Percentiles rank a stretch among this genome's conserved stretches.
These are phyloP conservation scores for Penicillium paradoxum DNA, from an alignment of 495 filamentous ascomycete species.

Conservation along the genomic window DNA sequence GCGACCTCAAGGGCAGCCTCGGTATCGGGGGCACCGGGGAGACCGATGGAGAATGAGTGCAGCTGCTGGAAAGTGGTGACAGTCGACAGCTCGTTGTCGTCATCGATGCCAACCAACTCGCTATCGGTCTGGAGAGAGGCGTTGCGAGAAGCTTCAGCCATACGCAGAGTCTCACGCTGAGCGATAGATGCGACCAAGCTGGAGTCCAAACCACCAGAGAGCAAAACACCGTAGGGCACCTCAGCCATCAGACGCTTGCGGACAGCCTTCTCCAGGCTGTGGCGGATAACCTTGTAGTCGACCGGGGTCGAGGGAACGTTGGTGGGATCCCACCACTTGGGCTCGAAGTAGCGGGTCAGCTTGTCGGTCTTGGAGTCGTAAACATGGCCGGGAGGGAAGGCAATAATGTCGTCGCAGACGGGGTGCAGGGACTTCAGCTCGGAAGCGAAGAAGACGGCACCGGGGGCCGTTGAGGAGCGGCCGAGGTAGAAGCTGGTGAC, in stretches of 20 bases:
- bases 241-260: conserved; percentile 98
- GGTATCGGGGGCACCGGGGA: conserved; percentile 85
- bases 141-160: conserved; percentile 53
- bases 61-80: conserved; percentile 88
- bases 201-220: conserved; percentile 94
- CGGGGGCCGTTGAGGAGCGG: conserved; percentile 74
- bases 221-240: conserved; percentile 92
- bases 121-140: conserved; percentile 23
- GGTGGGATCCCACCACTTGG: conserved; percentile 83
- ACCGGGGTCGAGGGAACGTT: conserved; percentile 72
- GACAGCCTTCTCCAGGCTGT: conserved; percentile 82
- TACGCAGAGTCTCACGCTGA: conserved; percentile 78
- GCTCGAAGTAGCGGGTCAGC: conserved; percentile 81
- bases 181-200: conserved; percentile 93
- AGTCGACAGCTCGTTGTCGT: conserved; percentile 81
- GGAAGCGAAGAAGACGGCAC: conserved; percentile 88
- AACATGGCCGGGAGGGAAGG: conserved; percentile 91
- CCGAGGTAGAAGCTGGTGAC: conserved; percentile 97
- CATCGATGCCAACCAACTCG: conserved; percentile 88
- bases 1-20: conserved; percentile 85
- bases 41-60: conserved; percentile 96
- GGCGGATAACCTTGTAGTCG: conserved; percentile 74
- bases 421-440: conserved; percentile 91
- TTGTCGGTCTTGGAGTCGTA: conserved; percentile 86
- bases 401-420: conserved; percentile 90